phyloP scores from a whole-genome alignment of 129 eudicot species.

The Solidago caesia region DNA sequence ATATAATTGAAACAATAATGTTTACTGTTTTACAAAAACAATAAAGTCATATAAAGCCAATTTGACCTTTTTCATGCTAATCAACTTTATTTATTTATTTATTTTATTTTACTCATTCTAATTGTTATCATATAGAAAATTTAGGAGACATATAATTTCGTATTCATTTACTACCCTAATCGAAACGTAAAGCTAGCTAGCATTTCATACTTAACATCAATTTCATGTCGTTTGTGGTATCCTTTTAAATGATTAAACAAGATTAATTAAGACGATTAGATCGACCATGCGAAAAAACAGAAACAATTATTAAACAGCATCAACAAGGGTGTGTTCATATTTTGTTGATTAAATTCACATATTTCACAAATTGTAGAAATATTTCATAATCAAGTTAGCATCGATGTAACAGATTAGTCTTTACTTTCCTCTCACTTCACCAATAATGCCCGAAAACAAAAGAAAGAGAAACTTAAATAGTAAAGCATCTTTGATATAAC shows the following conservation, averaged over 20 bases:
- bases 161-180: too few relatives aligned
- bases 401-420: slow-evolving; percentile 26
- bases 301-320: too few relatives aligned
- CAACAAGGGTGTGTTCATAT: slow-evolving; percentile 12
- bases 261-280: too few relatives aligned
- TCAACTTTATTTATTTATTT: too few relatives aligned
- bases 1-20: too few relatives aligned
- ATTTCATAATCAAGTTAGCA: slow-evolving; percentile 25
- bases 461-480: slow-evolving; percentile 25
- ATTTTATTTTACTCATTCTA: too few relatives aligned
- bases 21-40: too few relatives aligned
- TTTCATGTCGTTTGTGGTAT: not conserved
- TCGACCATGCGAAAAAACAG: too few relatives aligned
- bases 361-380: slow-evolving; percentile 28
- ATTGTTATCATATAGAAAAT: too few relatives aligned
- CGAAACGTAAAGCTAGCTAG: not conserved
- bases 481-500: slow-evolving; percentile 10
- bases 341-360: slow-evolving; percentile 15
- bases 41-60: too few relatives aligned
- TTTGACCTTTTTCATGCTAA: too few relatives aligned
- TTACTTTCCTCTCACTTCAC: slow-evolving; percentile 16
- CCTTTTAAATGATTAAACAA: not conserved
- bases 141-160: too few relatives aligned
- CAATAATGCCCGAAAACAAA: slow-evolving; percentile 26
- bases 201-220: not conserved